Base-by-base conservation (phyloP, 768 basidiomycete genomes). In the Podaxis pistillaris region DNA sequence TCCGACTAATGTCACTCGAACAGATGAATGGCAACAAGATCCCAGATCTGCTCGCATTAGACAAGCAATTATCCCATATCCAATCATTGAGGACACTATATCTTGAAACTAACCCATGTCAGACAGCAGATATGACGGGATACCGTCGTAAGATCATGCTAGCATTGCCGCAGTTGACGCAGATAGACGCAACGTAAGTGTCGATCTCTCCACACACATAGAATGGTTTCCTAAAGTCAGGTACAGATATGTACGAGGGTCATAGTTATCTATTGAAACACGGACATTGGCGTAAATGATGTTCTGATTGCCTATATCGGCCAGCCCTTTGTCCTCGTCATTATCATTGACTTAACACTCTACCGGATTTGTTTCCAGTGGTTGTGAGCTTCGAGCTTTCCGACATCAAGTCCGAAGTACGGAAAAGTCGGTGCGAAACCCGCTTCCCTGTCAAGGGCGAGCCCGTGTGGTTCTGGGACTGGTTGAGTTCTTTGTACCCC, bases 181-280 rank as follows among this genome's bases (percentile, higher is more conserved):
- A 99, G 75, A 89, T 99, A 56, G 97, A 99, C 75, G 97, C 97
- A 46, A 98, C 92, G 90, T 98, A 70, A 65, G 94, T 87, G 41
- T 15, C 53, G 11, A 26, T 64, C 26, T 51, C 19, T 28, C 17
- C 62, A 6, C 6, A 47, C 7, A 13, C 26, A 2, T 15, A 36
- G 33, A 49, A 11, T 8, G 4, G 22, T 50, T 46, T 28, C 8
- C 38, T 28, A 50, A 55, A 5, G 8, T 19, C 36, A 28, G 17
- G 36, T n/a, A 22, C 33, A 62, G 61, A 15, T 62, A 62, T 49
- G 61, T 62, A 38, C 61, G 61, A 28, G 46, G 26, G 46, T 55
- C 61, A 33, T 62, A 56, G 47, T 38, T 24, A 17, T 5, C 38
- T 15, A 40, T 24, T 40, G 54, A 40, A 46, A 56, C 13, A 50